phyloP scores from a whole-genome alignment of 2,329 filamentous ascomycete genomes.

The Paracorniculantispora psalliotae region DNA sequence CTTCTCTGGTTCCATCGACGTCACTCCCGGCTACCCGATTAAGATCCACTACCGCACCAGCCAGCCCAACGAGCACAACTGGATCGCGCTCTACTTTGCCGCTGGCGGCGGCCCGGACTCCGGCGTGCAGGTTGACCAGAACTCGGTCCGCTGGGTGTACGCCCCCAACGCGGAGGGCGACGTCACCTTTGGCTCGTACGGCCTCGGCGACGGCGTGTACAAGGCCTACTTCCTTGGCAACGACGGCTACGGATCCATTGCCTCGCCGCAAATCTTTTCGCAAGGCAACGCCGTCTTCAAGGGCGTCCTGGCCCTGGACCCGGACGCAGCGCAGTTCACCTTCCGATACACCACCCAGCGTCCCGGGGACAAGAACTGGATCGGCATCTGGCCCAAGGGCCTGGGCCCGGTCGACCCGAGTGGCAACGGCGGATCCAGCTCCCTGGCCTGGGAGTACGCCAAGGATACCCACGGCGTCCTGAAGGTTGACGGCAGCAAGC shows the following conservation, averaged over 20 bases:
- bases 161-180: neutral
- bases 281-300: slow-evolving; percentile 9
- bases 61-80: slow-evolving; percentile 7
- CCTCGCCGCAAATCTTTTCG: neutral
- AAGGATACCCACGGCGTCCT: neutral
- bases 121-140: neutral
- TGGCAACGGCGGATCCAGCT: neutral
- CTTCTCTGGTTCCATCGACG: neutral
- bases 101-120: slow-evolving; percentile 9
- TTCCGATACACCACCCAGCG: slow-evolving; percentile 8
- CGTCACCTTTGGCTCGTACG: slow-evolving; percentile 1
- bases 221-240: slow-evolving; percentile 9
- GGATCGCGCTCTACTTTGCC: slow-evolving; percentile 13
- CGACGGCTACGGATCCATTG: slow-evolving; percentile 3
- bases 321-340: neutral
- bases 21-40: slow-evolving; percentile 4
- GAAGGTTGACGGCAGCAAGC: neutral
- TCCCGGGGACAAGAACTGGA: slow-evolving; percentile 6
- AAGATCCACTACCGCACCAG: slow-evolving; percentile 6
- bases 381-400: neutral
- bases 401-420: slow-evolving; percentile 1
- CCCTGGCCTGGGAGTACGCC: slow-evolving; percentile 8
- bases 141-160: slow-evolving; percentile 8
- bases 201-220: slow-evolving; percentile 10
- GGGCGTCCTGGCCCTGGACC: neutral